Evolutionary conservation across 495 filamentous ascomycete genomes (phyloP).

Genomic region (Daldinia loculata): DNA sequence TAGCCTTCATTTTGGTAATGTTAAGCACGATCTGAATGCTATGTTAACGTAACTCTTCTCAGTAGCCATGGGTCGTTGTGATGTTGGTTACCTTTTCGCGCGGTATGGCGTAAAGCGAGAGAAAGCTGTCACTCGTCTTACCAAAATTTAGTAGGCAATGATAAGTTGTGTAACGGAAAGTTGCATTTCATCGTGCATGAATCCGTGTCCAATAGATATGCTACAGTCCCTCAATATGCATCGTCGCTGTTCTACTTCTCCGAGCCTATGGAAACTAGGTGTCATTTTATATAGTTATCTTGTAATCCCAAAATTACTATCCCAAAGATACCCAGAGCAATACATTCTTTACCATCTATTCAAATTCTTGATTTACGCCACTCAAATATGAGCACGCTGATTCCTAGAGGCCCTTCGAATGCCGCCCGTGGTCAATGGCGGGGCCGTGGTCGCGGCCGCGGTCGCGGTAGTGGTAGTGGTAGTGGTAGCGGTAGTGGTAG

Average conservation of each 20-base stretch:
- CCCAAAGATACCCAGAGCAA: not conserved
- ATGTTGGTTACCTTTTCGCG: not conserved
- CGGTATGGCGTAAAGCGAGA: not conserved
- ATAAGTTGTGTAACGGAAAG: slow-evolving; percentile 12
- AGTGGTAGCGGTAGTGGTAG: not conserved
- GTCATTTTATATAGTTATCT: not conserved
- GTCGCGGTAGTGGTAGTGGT: not conserved
- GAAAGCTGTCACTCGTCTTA: not conserved
- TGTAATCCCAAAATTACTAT: not conserved
- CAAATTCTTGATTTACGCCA: not conserved
- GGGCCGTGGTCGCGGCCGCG: not conserved
- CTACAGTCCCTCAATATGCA: not conserved
- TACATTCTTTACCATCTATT: not conserved
- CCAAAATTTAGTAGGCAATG: not conserved
- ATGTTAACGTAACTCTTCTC: no score
- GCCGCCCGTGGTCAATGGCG: slow-evolving; percentile 9
- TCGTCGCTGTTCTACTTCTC: slow-evolving; percentile 1
- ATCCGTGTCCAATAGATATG: not conserved
- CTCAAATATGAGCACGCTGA: slow-evolving; percentile 1
- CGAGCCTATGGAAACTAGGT: not conserved
- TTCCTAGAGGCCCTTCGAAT: slow-evolving; percentile 23
- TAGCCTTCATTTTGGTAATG: not conserved
- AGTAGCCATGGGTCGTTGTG: not conserved
- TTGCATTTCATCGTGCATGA: slow-evolving; percentile 6
- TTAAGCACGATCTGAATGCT: no score